Percentiles rank a stretch among this genome's conserved stretches.
Conservation (phyloP, 192 early-diverging fungal genomes). For the Linnemannia schmuckeri region DNA sequence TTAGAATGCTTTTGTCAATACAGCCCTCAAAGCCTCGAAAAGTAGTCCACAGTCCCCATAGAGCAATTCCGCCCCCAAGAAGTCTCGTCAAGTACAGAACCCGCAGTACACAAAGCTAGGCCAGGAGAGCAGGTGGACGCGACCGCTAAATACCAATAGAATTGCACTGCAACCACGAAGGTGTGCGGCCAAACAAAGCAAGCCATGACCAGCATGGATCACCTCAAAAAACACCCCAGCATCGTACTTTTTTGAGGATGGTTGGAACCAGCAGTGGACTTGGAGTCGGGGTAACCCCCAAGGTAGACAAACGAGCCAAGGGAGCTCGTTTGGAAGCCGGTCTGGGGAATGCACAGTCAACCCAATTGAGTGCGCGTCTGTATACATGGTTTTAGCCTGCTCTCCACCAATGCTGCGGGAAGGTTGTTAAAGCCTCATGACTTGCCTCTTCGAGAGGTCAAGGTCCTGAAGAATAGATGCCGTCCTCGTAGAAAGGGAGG, state of each 20-base stretch:
- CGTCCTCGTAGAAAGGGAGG: too few species aligned
- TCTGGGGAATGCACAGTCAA: too few species aligned
- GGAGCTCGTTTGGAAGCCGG: neutral
- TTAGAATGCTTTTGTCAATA: neutral
- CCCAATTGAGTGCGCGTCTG: too few species aligned
- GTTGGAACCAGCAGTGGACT: neutral
- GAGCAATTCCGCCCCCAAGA: neutral
- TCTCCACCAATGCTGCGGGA: too few species aligned
- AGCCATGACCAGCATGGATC: neutral
- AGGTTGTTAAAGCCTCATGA: too few species aligned
- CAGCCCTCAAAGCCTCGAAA: too few species aligned
- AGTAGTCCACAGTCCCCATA: too few species aligned
- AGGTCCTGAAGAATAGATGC: too few species aligned
- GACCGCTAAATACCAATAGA: neutral
- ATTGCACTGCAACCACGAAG: neutral
- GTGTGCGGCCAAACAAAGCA: neutral
- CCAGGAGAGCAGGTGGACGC: neutral
- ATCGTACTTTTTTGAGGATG: neutral
- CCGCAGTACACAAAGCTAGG: neutral
- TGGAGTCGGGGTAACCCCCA: neutral
- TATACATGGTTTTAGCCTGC: too few species aligned
- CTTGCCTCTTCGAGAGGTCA: too few species aligned
- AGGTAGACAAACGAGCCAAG: neutral
- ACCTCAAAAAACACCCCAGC: neutral
- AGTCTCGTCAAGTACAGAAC: neutral